A percentile compares a stretch with the other conserved stretches of the same genome.
These are phyloP conservation scores for Diaporthe sp. DNA, from an alignment of 2,329 filamentous ascomycete species.

Conservation along the genomic window DNA sequence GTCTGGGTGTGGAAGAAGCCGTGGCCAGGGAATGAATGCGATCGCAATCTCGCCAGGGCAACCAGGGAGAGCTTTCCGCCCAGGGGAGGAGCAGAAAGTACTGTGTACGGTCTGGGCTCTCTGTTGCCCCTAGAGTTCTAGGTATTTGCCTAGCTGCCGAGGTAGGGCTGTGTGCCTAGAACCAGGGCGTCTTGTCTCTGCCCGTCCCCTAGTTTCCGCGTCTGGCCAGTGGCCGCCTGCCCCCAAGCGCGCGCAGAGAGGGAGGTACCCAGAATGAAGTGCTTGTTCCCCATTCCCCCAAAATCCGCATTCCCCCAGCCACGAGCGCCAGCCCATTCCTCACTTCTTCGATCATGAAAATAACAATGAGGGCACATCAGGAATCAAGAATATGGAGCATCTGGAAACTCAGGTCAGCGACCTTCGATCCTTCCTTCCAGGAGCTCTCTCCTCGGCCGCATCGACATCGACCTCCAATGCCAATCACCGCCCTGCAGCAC, in stretches of 20 bases:
- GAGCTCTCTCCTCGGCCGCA: slow-evolving; percentile 41
- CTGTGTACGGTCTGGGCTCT: neutral
- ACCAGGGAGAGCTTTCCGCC: slow-evolving; percentile 16
- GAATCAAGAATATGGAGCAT: slow-evolving; percentile 57
- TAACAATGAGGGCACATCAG: slow-evolving; percentile 22
- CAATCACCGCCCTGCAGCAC: slow-evolving; percentile 11
- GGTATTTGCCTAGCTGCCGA: neutral
- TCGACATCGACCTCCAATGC: slow-evolving; percentile 1
- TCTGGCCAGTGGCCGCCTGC: neutral
- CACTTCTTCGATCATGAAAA: slow-evolving; percentile 21
- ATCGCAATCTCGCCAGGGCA: neutral
- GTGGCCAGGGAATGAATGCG: neutral
- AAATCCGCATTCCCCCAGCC: slow-evolving; percentile 16
- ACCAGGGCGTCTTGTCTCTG: slow-evolving; percentile 13
- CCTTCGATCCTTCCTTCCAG: slow-evolving; percentile 59
- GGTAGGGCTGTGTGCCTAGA: slow-evolving; percentile 15
- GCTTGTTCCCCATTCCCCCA: neutral
- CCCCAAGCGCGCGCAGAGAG: neutral
- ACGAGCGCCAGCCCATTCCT: slow-evolving; percentile 4
- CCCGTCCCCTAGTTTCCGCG: slow-evolving; percentile 17
- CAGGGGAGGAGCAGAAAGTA: neutral
- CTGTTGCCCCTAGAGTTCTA: neutral
- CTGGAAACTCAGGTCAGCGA: slow-evolving; percentile 65
- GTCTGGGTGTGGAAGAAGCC: neutral
- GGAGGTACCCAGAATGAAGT: too few relatives aligned